Percentiles rank a stretch among this genome's conserved stretches.
Evolutionary conservation across 2,329 filamentous ascomycete species (phyloP).

Genomic region (Plenodomus biglobosus): DNA sequence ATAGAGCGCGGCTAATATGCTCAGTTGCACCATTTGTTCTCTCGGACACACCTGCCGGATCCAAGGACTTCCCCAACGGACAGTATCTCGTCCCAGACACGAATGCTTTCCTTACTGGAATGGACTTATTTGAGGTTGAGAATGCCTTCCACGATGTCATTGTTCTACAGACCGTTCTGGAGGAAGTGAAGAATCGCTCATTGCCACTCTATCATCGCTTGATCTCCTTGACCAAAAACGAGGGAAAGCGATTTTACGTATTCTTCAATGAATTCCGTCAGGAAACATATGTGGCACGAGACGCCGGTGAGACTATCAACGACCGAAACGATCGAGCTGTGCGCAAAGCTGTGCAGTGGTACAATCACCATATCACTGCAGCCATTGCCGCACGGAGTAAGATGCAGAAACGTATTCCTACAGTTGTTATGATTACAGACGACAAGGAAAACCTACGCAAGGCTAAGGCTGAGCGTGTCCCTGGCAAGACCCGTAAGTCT

Average conservation of each 20-base stretch:
- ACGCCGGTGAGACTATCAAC: constrained; percentile 83
- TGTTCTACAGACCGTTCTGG: constrained; percentile 91
- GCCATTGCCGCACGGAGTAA: constrained; percentile 57
- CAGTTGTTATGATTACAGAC: constrained; percentile 91
- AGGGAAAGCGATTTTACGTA: constrained; percentile 96
- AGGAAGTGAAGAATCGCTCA: constrained; percentile 92
- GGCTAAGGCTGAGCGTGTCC: constrained; percentile 73
- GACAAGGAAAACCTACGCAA: constrained; percentile 86
- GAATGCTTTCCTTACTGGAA: constrained; percentile 90
- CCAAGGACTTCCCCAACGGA: constrained; percentile 77
- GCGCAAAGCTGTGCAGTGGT: constrained; percentile 84
- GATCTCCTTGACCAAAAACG: constrained; percentile 86
- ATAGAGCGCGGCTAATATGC: constrained; percentile 19
- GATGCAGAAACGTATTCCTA: constrained; percentile 62
- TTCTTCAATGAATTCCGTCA: constrained; percentile 98
- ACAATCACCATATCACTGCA: constrained; percentile 74
- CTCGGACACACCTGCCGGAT: constrained; percentile 83
- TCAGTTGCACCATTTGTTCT: constrained; percentile 80
- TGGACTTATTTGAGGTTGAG: constrained; percentile 94
- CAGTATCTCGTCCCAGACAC: constrained; percentile 97
- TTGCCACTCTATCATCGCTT: constrained; percentile 93
- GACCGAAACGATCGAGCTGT: constrained; percentile 95
- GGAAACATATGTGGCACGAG: constrained; percentile 81
- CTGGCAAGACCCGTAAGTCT: constrained; percentile 58
- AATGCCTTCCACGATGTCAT: constrained; percentile 96